Evolutionary conservation across 495 filamentous ascomycete genomes (phyloP), one percentile per base, ranked within the genome.

Genomic region (Hyaloscypha finlandica): DNA sequence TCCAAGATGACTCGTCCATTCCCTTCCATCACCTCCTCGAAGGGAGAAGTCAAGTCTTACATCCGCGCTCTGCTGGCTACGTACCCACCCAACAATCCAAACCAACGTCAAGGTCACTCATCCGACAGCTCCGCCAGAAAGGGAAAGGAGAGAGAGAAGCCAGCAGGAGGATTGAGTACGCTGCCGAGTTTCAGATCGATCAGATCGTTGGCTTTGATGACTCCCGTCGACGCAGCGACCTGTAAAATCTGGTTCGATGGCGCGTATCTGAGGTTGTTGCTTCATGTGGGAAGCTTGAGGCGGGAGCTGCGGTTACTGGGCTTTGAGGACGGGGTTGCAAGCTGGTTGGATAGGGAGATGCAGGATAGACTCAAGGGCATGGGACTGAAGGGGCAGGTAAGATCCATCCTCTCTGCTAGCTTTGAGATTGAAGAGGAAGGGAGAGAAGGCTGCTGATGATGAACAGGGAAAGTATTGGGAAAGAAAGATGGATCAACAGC

Each of bases 211-310:
- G 53, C 53, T 56, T 25, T 30, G 6, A 56, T 56, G 53, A 16
- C 30, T 20, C 56, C n/a, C 6, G 2, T 20, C 11, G 29, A 37
- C 8, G 32, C 29, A 37, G 53, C 53, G 9, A 25, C 16, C 16
- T 25, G n/a, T 11, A 56, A 37, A 19, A 37, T 59, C 56, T 59
- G 56, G 56, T 59, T 59, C n/a, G n/a, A 20, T 19, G 56, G 56
- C 29, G n/a, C 5, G 8, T 16, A 32, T 37, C 33, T 59, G 6
- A 14, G 56, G 19, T 32, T 59, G 11, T 37, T 59, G 32, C 22
- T 59, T 37, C 56, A 37, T 37, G 19, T 59, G 8, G 56, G 33
- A 20, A 30, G 19, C n/a, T 59, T 59, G 29, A 37, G 33, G 56
- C 35, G 56, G 8, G 56, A 59, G 32, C 35, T 59, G 56, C n/a